phyloP scores from a whole-genome alignment of 176 grass and related monocot genomes.

The Carex cristatella region DNA sequence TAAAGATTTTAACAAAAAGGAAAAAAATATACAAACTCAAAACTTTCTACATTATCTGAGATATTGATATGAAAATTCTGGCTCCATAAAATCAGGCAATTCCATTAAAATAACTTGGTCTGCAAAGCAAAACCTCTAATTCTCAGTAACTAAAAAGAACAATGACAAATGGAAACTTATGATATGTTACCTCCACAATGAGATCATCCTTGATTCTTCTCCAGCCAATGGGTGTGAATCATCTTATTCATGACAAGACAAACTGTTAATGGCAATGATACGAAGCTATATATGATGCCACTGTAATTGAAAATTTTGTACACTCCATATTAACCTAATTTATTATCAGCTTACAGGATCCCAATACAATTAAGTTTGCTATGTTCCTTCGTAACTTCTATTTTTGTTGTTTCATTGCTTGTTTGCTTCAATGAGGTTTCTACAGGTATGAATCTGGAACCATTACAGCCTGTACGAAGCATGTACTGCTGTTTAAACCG shows the following conservation, averaged over 20 bases:
- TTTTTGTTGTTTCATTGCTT: background rate
- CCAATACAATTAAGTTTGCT: background rate
- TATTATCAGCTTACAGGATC: background rate
- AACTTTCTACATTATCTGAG: no score
- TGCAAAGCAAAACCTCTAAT: background rate
- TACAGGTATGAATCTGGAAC: background rate
- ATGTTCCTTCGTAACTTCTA: background rate
- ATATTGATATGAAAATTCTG: background rate
- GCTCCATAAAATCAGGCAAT: background rate
- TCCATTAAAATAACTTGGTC: background rate
- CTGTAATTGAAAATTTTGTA: background rate
- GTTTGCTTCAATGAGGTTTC: background rate
- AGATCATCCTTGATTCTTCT: constrained; percentile 92
- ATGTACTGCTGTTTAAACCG: background rate
- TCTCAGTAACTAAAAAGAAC: background rate
- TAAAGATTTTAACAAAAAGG: background rate
- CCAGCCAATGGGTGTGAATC: constrained; percentile 89
- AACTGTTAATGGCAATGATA: constrained; percentile 13
- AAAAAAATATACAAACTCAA: no score
- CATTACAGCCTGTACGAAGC: background rate
- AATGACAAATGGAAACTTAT: constrained; percentile 27
- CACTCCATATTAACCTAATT: background rate
- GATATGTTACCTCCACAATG: constrained; percentile 62
- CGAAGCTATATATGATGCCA: background rate
- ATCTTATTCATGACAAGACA: constrained; percentile 60